These are phyloP conservation scores for Wickerhamiella galacta DNA, from an alignment of 805 yeast genomes.

Conservation along the genomic window DNA sequence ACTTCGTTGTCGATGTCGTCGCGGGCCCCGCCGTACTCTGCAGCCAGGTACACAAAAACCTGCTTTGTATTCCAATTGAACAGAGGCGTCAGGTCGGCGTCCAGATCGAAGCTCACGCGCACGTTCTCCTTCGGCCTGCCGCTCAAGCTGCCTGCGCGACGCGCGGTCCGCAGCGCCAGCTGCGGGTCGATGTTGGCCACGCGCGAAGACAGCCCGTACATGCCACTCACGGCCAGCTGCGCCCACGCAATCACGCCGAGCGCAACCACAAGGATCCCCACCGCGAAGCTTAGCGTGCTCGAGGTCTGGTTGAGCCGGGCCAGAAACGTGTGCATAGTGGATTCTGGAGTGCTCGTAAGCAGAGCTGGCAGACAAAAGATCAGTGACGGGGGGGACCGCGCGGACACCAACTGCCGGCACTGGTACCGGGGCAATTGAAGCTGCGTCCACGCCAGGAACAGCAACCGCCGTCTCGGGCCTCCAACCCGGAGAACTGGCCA, in stretches of 20 bases:
- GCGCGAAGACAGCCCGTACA: conserved; percentile 11
- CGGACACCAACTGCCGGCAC: no score
- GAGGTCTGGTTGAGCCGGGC: conserved; percentile 21
- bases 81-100: conserved; percentile 52
- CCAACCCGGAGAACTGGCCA: no score
- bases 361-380: no score
- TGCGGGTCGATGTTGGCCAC: conserved; percentile 10
- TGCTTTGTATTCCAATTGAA: conserved; percentile 97
- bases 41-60: conserved; percentile 79
- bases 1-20: conserved; percentile 36
- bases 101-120: conserved; percentile 53
- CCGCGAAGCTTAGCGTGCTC: conserved; percentile 21
- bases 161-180: conserved; percentile 18
- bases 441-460: no score
- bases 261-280: conserved; percentile 16
- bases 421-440: no score
- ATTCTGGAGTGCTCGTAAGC: no score
- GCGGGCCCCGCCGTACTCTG: conserved; percentile 48
- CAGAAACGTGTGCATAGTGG: conserved; percentile 20
- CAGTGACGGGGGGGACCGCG: neutral
- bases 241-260: conserved; percentile 17
- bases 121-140: conserved; percentile 65
- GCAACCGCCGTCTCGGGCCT: no score
- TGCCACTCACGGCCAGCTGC: conserved; percentile 17
- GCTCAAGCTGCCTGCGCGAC: conserved; percentile 48